These are phyloP conservation scores for Kalanchoe fedtschenkoi DNA, from an alignment of 164 flowering plant species.

Conservation along the genomic window DNA sequence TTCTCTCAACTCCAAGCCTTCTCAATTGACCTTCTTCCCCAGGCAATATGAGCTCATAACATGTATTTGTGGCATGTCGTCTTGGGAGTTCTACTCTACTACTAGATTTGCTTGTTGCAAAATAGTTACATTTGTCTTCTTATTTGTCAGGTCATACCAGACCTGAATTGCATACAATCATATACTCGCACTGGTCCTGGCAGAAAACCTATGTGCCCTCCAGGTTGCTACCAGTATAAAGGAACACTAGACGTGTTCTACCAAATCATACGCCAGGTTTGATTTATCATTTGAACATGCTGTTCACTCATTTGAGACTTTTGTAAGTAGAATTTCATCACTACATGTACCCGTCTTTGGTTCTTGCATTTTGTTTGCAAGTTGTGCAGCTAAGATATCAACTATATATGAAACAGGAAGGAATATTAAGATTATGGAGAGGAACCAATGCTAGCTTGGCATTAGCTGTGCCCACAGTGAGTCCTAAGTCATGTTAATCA, in stretches of 20 bases:
- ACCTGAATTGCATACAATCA: conserved; percentile 50
- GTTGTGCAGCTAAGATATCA: background rate
- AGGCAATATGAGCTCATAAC: too few relatives aligned
- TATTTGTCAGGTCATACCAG: conserved; percentile 53
- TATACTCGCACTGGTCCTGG: conserved; percentile 49
- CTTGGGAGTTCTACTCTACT: background rate
- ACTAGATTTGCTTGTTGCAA: background rate
- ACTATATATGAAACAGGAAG: conserved; percentile 39
- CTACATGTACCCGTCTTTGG: background rate
- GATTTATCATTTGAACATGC: conserved; percentile 9
- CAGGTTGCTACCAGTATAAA: conserved; percentile 68
- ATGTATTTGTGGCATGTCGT: too few relatives aligned
- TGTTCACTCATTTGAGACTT: background rate
- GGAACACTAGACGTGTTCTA: conserved; percentile 88
- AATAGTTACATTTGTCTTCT: background rate
- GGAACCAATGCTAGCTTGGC: conserved; percentile 71
- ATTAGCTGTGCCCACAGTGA: conserved; percentile 56
- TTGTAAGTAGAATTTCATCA: background rate
- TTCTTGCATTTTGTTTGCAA: background rate
- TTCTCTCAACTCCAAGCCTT: too few relatives aligned
- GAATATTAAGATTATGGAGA: conserved; percentile 54
- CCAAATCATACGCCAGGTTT: conserved; percentile 83
- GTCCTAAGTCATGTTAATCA: conserved; percentile 8
- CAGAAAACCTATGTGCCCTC: conserved; percentile 45
- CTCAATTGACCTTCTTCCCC: too few relatives aligned